Percentiles rank a stretch among this genome's conserved stretches.
phyloP scores from a whole-genome alignment of 345 rosid genomes.

The Turnera subulata region DNA sequence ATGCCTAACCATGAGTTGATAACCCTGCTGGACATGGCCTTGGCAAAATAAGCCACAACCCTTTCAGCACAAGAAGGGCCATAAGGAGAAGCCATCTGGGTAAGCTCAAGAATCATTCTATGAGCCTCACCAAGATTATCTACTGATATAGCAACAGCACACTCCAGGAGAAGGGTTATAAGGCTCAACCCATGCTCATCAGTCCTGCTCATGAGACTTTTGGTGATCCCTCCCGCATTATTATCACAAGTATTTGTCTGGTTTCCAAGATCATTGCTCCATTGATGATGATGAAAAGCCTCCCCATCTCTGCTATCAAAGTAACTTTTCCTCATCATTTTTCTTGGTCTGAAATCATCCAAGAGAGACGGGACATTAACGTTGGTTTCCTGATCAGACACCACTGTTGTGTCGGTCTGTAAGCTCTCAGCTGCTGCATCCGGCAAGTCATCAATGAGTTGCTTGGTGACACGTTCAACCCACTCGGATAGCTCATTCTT shows the following conservation, averaged over 20 bases:
- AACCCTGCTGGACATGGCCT: constrained; percentile 62
- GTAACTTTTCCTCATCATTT: constrained; percentile 18
- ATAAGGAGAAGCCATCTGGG: constrained; percentile 65
- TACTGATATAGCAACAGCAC: constrained; percentile 61
- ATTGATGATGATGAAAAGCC: constrained; percentile 18
- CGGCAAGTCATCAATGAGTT: constrained; percentile 51
- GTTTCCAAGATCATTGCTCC: constrained; percentile 17
- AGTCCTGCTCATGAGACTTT: constrained; percentile 6
- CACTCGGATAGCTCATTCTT: constrained; percentile 54
- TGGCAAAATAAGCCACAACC: constrained; percentile 63
- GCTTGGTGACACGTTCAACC: constrained; percentile 62
- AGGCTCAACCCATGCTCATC: constrained; percentile 47
- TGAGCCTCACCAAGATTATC: constrained; percentile 65
- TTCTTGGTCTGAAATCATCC: constrained; percentile 27
- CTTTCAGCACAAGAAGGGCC: constrained; percentile 59
- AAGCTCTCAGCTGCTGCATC: constrained; percentile 22
- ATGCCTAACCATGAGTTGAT: constrained; percentile 67
- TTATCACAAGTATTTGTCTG: constrained; percentile 13
- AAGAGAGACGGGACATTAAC: constrained; percentile 11
- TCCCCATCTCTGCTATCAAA: constrained; percentile 5
- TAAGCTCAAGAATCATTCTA: constrained; percentile 56
- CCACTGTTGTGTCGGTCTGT: constrained; percentile 23
- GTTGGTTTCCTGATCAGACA: constrained; percentile 4
- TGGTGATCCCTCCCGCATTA: background rate
- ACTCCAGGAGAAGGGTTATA: constrained; percentile 49